These are phyloP conservation scores for Linanthus parryae DNA, from an alignment of 148 eudicot species.

Conservation along the genomic window DNA sequence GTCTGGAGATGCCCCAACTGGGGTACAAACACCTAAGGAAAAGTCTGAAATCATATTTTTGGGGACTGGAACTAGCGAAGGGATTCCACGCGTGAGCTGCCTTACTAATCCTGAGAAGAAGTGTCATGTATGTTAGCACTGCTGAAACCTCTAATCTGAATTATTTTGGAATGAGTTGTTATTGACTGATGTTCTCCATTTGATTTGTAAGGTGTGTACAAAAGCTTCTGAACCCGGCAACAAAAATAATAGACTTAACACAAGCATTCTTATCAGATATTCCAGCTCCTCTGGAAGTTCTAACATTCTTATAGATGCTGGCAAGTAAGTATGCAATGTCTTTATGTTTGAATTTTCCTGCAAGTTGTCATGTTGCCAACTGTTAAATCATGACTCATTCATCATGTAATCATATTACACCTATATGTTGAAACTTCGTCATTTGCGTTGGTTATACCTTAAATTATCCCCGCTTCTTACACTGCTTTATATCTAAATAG, in stretches of 20 bases:
- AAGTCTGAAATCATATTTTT: slow-evolving; percentile 82
- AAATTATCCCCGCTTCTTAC: too few relatives aligned
- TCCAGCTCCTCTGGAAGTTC: slow-evolving; percentile 47
- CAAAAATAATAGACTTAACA: slow-evolving; percentile 87
- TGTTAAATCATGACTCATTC: not conserved
- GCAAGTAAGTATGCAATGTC: slow-evolving; percentile 62
- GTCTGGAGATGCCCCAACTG: slow-evolving; percentile 27
- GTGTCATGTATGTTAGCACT: slow-evolving; percentile 54
- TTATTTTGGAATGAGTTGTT: not conserved
- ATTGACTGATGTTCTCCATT: slow-evolving; percentile 9
- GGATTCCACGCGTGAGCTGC: slow-evolving; percentile 98
- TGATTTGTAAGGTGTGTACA: slow-evolving; percentile 60
- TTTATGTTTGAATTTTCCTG: not conserved
- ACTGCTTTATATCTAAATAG: not conserved
- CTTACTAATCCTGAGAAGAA: slow-evolving; percentile 68
- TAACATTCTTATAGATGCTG: slow-evolving; percentile 90
- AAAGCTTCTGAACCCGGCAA: slow-evolving; percentile 72
- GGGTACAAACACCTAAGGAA: slow-evolving; percentile 17
- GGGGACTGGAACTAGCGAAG: slow-evolving; percentile 99
- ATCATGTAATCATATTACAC: not conserved
- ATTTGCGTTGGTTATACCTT: too few relatives aligned
- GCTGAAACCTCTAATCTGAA: slow-evolving; percentile 9
- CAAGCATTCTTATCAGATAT: slow-evolving; percentile 67
- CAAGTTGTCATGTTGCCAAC: not conserved
- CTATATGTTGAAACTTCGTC: too few relatives aligned